Conservation (phyloP, 108 stramenopile genomes). For the Nitzschia sp. region DNA sequence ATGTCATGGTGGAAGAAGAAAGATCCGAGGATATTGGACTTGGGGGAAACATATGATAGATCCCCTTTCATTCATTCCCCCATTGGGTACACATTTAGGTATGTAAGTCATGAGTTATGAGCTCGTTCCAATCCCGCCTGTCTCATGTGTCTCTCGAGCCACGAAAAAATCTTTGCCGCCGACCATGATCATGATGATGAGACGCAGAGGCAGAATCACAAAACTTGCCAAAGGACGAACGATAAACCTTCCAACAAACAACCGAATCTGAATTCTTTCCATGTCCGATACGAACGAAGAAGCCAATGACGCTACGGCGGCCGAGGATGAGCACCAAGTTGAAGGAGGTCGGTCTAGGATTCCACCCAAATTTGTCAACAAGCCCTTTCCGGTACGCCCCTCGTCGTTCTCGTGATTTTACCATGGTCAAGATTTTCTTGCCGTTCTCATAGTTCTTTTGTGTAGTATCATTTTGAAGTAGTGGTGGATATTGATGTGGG, state of each 20-base stretch:
- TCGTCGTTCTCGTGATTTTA: background rate
- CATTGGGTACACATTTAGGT: no score
- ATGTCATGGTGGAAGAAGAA: no score
- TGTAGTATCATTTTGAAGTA: slow-evolving; percentile 15
- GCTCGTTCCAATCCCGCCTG: background rate
- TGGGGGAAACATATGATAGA: no score
- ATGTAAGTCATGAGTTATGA: background rate
- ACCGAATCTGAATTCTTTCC: background rate
- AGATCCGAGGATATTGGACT: no score
- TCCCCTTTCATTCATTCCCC: no score
- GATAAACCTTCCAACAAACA: background rate
- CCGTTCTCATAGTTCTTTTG: background rate
- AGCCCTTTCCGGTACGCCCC: slow-evolving; percentile 16
- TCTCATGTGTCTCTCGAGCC: background rate
- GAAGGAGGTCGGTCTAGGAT: background rate
- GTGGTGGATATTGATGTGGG: background rate
- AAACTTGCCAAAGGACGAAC: background rate
- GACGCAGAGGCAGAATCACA: background rate
- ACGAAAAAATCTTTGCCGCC: background rate
- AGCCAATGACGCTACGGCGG: background rate
- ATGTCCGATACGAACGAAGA: background rate
- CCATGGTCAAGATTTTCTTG: no score
- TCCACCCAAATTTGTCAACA: slow-evolving; percentile 14
- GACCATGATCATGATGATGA: background rate
- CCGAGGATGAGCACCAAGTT: background rate